Evolutionary conservation across 2,329 filamentous ascomycete species (phyloP).

Genomic region (Simplicillium aogashimaense): DNA sequence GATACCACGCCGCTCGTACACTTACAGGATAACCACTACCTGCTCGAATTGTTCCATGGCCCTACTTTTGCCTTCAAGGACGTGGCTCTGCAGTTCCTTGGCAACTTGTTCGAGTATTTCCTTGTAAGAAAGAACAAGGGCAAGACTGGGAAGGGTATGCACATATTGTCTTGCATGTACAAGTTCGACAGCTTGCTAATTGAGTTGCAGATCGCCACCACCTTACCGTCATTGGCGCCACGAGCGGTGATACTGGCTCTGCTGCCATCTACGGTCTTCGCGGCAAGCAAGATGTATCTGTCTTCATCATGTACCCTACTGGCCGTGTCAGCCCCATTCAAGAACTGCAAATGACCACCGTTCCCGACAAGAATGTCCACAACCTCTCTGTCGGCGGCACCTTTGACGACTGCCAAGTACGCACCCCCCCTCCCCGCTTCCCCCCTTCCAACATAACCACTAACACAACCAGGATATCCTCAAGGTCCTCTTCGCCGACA

Average conservation of each 20-base stretch:
- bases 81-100: constrained; percentile 83
- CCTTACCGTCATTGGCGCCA: constrained; percentile 78
- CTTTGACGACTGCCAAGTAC: constrained; percentile 88
- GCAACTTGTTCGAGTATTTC: constrained; percentile 93
- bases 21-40: constrained; percentile 66
- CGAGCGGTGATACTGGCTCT: constrained; percentile 81
- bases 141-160: constrained; percentile 47
- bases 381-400: constrained; percentile 83
- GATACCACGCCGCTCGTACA: constrained; percentile 72
- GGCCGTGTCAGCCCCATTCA: constrained; percentile 87
- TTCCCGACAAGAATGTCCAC: constrained; percentile 83
- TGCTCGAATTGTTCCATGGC: constrained; percentile 93
- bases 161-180: too few relatives aligned
- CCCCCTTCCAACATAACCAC: not conserved
- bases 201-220: constrained; percentile 57
- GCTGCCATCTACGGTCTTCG: constrained; percentile 92
- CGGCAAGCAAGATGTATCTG: constrained; percentile 93
- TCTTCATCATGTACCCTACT: constrained; percentile 90
- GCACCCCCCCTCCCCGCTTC: not conserved
- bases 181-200: not conserved
- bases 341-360: constrained; percentile 95
- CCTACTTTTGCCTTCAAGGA: constrained; percentile 96
- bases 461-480: constrained; percentile 60
- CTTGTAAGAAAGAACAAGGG: constrained; percentile 62
- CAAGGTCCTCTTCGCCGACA: constrained; percentile 83